These are phyloP conservation scores for Cystobasidium pallidum DNA, from an alignment of 1,284 basidiomycete genomes.

Conservation along the genomic window DNA sequence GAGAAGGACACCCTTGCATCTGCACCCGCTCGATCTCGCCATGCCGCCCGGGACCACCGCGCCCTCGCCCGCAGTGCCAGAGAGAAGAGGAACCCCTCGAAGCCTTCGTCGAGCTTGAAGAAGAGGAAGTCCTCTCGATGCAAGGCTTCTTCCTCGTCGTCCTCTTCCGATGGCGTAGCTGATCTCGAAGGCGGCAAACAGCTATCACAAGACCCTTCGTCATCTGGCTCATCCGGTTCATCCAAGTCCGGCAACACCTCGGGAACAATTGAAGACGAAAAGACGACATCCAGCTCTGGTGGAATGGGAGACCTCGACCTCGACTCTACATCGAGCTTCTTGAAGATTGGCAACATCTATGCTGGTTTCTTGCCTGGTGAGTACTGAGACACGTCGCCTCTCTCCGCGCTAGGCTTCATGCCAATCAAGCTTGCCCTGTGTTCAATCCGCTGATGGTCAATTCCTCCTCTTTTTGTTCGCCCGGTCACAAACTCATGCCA, in stretches of 20 bases:
- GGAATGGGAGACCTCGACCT: constrained; percentile 6
- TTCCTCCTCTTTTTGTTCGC: not conserved
- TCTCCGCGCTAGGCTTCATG: no score
- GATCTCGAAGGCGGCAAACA: not conserved
- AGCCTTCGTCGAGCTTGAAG: constrained; percentile 14
- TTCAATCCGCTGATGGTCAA: not conserved
- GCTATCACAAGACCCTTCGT: not conserved
- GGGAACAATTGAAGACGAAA: constrained; percentile 2
- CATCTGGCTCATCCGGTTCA: constrained; percentile 3
- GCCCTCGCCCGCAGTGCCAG: constrained; percentile 3
- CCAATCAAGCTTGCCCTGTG: no score
- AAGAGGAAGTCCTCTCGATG: constrained; percentile 20
- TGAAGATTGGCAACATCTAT: constrained; percentile 42
- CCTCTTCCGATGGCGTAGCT: constrained; percentile 6
- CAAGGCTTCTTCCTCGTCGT: constrained; percentile 11
- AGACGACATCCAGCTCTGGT: not conserved
- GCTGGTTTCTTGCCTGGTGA: constrained; percentile 41
- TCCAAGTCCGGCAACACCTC: not conserved
- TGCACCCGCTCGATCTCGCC: constrained; percentile 36
- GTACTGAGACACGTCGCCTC: no score
- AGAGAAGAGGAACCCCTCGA: not conserved
- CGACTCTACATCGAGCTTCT: constrained; percentile 24
- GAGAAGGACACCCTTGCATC: constrained; percentile 18
- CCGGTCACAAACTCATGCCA: no score
- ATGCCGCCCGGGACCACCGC: constrained; percentile 26